phyloP scores from a whole-genome alignment of 2,329 filamentous ascomycete species.

The Neofusicoccum cordaticola region DNA sequence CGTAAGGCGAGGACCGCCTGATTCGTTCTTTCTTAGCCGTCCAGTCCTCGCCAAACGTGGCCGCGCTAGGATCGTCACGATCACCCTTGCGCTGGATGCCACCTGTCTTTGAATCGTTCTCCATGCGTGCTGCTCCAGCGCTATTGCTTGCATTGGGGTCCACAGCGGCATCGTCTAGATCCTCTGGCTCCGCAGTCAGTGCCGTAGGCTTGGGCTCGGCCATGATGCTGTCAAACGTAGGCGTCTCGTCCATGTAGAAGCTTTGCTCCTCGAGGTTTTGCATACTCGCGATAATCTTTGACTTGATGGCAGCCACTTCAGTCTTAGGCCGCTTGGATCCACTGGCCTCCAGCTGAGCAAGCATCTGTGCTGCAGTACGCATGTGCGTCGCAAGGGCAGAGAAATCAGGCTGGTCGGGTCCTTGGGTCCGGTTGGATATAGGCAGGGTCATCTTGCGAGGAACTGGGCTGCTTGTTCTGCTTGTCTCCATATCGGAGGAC shows the following conservation, averaged over 20 bases:
- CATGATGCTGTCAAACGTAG: constrained; percentile 81
- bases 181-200: constrained; percentile 49
- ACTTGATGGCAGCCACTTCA: constrained; percentile 78
- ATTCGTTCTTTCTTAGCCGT: constrained; percentile 80
- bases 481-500: constrained; percentile 66
- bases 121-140: constrained; percentile 78
- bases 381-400: constrained; percentile 82
- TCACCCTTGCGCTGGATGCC: constrained; percentile 78
- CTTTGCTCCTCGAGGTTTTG: constrained; percentile 82
- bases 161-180: constrained; percentile 53
- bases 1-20: constrained; percentile 77
- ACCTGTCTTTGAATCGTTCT: constrained; percentile 84
- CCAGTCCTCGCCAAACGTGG: constrained; percentile 85
- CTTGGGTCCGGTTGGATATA: constrained; percentile 51
- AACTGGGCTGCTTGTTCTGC: constrained; percentile 66
- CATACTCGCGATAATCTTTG: constrained; percentile 88
- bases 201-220: constrained; percentile 62
- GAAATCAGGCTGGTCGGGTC: constrained; percentile 72
- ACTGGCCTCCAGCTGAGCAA: constrained; percentile 77
- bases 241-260: constrained; percentile 72
- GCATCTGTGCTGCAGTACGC: constrained; percentile 83
- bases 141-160: constrained; percentile 58
- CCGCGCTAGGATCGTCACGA: constrained; percentile 79
- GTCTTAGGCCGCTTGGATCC: constrained; percentile 75
- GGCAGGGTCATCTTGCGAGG: constrained; percentile 61